phyloP scores from a whole-genome alignment of 805 yeast species.

The Candida silvicultrix region DNA sequence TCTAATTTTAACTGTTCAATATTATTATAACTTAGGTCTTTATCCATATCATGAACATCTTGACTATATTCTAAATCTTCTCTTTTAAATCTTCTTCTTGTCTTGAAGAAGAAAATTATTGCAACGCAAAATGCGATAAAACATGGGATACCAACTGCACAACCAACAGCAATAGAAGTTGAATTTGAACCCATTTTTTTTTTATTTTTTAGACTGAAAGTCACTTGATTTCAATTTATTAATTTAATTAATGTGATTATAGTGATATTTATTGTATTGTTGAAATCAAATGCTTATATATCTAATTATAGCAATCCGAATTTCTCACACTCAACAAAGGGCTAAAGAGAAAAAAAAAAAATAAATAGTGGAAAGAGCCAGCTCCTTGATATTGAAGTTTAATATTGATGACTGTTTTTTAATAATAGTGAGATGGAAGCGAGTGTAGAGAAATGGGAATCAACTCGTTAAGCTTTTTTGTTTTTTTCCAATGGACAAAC shows the following conservation, averaged over 20 bases:
- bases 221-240: too few relatives aligned
- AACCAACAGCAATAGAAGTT: slow-evolving; percentile 38
- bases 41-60: slow-evolving; percentile 29
- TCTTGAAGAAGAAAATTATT: slow-evolving; percentile 29
- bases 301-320: not conserved
- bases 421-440: not conserved
- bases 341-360: not conserved
- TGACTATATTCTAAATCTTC: slow-evolving; percentile 28
- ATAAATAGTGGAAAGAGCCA: not conserved
- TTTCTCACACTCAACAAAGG: not conserved
- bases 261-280: not conserved
- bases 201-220: not conserved
- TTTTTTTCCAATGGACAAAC: too few relatives aligned
- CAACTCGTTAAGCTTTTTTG: not conserved
- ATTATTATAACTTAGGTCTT: slow-evolving; percentile 27
- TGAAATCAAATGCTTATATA: not conserved
- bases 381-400: not conserved
- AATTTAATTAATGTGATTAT: not conserved
- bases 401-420: too few relatives aligned
- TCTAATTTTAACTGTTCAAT: slow-evolving; percentile 19
- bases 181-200: not conserved
- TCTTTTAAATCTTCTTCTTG: slow-evolving; percentile 28
- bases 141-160: slow-evolving; percentile 48
- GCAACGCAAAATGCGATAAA: slow-evolving; percentile 31
- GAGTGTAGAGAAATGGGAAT: not conserved